These are phyloP conservation scores for Misopates orontium DNA, from an alignment of 257 asterid genomes.

Conservation along the genomic window DNA sequence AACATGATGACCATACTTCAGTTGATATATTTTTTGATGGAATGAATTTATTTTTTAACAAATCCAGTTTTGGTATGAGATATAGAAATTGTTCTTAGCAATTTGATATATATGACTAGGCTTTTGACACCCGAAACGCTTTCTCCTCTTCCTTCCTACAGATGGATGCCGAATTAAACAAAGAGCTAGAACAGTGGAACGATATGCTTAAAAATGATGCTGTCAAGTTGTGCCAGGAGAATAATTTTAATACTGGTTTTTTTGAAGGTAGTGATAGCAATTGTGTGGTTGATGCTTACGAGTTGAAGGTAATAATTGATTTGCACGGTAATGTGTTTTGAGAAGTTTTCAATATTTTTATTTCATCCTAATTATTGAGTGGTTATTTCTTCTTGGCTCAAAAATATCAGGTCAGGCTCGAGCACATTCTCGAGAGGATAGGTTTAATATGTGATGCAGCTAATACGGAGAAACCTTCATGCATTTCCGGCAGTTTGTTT, in stretches of 20 bases:
- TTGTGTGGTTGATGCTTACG: slow-evolving; percentile 90
- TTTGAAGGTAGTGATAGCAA: slow-evolving; percentile 91
- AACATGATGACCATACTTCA: no score
- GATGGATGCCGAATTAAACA: slow-evolving; percentile 82
- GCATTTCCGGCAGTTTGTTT: slow-evolving; percentile 54
- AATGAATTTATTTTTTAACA: neutral
- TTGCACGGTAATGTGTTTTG: slow-evolving; percentile 10
- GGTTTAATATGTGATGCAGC: slow-evolving; percentile 90
- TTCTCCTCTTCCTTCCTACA: slow-evolving; percentile 39
- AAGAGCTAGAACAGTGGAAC: slow-evolving; percentile 94
- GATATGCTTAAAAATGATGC: slow-evolving; percentile 86
- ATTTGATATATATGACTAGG: slow-evolving; percentile 3
- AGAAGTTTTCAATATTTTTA: slow-evolving; percentile 2
- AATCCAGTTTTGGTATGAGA: neutral
- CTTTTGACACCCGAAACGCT: slow-evolving; percentile 14
- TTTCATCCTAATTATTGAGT: slow-evolving; percentile 13
- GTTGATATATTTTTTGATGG: no score
- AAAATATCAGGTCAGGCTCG: slow-evolving; percentile 89
- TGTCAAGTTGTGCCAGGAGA: slow-evolving; percentile 83
- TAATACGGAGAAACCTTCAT: slow-evolving; percentile 87
- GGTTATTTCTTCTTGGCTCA: neutral
- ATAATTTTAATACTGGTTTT: slow-evolving; percentile 84
- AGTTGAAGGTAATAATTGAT: slow-evolving; percentile 79
- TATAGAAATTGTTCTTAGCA: neutral
- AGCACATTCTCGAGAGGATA: slow-evolving; percentile 92